Evolutionary conservation across 2,329 filamentous ascomycete genomes (phyloP).

Genomic region (Epichloe coenophiala): DNA sequence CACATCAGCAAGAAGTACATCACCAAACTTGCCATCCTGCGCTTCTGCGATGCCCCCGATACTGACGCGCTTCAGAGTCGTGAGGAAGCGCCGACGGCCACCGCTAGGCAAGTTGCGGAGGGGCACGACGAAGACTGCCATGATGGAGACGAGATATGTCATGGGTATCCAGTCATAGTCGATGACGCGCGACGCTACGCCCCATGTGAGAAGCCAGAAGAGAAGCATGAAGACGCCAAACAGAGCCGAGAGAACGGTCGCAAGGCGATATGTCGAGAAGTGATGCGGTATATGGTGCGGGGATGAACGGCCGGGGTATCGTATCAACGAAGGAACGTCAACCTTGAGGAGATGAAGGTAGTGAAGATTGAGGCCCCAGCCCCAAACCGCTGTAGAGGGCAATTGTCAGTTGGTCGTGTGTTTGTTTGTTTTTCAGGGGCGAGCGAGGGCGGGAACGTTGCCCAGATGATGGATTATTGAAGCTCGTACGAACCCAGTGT

Average conservation of each 20-base stretch:
- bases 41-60: constrained; percentile 78
- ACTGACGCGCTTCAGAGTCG: constrained; percentile 62
- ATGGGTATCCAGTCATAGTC: constrained; percentile 79
- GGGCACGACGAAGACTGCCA: constrained; percentile 59
- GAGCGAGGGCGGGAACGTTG: neutral
- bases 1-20: constrained; percentile 86
- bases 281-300: constrained; percentile 62
- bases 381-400: constrained; percentile 73
- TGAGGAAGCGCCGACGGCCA: constrained; percentile 63
- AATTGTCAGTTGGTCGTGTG: neutral
- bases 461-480: neutral
- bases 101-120: constrained; percentile 52
- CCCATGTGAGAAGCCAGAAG: constrained; percentile 74
- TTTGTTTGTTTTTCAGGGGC: no score
- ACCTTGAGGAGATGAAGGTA: constrained; percentile 70
- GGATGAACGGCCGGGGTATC: constrained; percentile 66
- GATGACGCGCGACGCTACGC: constrained; percentile 54
- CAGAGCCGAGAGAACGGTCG: constrained; percentile 59
- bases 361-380: constrained; percentile 86
- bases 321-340: constrained; percentile 74
- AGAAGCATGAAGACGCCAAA: constrained; percentile 58
- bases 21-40: constrained; percentile 85
- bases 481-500: constrained; percentile 53
- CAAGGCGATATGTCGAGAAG: constrained; percentile 74
- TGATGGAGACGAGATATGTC: constrained; percentile 61